Percentiles rank a stretch among this genome's conserved stretches.
phyloP scores from a whole-genome alignment of 305 asterid genomes.

The Fraxinus paxiana region DNA sequence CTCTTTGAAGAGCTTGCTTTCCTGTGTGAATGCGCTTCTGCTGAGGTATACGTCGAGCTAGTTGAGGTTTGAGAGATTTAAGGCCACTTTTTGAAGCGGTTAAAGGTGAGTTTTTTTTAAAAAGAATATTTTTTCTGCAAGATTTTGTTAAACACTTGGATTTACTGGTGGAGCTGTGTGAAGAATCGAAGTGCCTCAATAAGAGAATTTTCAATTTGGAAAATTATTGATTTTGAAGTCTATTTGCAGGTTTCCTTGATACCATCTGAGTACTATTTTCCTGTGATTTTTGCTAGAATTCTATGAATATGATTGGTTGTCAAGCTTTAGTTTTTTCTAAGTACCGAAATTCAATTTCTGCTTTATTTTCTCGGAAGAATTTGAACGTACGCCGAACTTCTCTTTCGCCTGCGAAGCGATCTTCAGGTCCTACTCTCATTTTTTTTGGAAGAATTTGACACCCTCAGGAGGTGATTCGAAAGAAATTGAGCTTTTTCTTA shows the following conservation, averaged over 20 bases:
- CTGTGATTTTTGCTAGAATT: neutral
- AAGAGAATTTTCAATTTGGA: neutral
- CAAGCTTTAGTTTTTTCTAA: neutral
- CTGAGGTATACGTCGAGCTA: conserved; percentile 3
- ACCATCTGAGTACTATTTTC: neutral
- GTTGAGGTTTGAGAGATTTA: neutral
- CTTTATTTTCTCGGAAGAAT: conserved; percentile 13
- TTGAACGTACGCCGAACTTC: conserved; percentile 26
- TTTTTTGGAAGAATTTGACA: conserved; percentile 12
- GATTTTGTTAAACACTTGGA: neutral
- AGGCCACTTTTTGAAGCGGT: neutral
- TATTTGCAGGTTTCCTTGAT: conserved; percentile 17
- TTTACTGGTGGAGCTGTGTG: neutral
- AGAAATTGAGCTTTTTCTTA: neutral
- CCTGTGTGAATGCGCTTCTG: conserved; percentile 29
- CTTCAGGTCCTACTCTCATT: conserved; percentile 2
- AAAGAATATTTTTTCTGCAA: neutral
- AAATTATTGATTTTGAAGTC: neutral
- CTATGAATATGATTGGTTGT: neutral
- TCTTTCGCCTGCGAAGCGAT: conserved; percentile 32
- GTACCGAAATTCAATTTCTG: neutral
- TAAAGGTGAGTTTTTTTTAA: neutral
- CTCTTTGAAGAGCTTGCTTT: conserved; percentile 32
- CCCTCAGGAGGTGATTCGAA: conserved; percentile 17
- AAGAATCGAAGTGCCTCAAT: neutral